Conservation (phyloP, 768 basidiomycete species). For the Boletus tylopilopsis region DNA sequence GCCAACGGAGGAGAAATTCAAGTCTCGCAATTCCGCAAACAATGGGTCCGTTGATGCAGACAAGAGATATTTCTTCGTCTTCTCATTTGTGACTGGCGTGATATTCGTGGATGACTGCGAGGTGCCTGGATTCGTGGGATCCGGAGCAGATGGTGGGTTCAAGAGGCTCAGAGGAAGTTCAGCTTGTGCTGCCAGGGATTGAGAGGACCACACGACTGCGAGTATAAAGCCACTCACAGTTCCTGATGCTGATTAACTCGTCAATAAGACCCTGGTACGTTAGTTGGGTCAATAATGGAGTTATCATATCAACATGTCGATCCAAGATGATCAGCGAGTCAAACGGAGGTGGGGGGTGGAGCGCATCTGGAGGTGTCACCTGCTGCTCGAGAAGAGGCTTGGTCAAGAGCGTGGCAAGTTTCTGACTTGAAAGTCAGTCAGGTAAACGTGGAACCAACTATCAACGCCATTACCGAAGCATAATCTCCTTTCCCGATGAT, state of each 20-base stretch:
- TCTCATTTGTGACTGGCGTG: constrained; percentile 62
- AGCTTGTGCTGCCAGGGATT: constrained; percentile 54
- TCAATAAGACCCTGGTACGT: constrained; percentile 97
- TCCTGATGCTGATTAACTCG: constrained; percentile 85
- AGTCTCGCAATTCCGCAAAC: constrained; percentile 78
- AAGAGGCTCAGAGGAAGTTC: constrained; percentile 75
- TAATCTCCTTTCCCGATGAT: constrained; percentile 92
- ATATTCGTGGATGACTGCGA: constrained; percentile 42
- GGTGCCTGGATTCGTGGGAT: constrained; percentile 36
- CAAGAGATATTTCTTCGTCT: constrained; percentile 87
- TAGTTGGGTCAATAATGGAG: constrained; percentile 90
- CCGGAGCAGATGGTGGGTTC: constrained; percentile 49
- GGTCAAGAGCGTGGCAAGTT: constrained; percentile 68
- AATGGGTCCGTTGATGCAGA: constrained; percentile 76
- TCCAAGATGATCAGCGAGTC: constrained; percentile 90
- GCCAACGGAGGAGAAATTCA: constrained; percentile 91
- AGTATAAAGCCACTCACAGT: constrained; percentile 55
- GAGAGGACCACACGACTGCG: background rate
- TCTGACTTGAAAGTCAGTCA: constrained; percentile 41
- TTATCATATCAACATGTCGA: constrained; percentile 90
- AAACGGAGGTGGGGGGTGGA: constrained; percentile 55
- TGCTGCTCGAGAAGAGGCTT: constrained; percentile 48
- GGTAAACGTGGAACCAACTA: background rate
- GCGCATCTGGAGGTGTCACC: constrained; percentile 37
- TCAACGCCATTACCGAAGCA: constrained; percentile 52